These are phyloP conservation scores for Babesia bigemina DNA, from an alignment of 169 alveolate species.

Conservation along the genomic window DNA sequence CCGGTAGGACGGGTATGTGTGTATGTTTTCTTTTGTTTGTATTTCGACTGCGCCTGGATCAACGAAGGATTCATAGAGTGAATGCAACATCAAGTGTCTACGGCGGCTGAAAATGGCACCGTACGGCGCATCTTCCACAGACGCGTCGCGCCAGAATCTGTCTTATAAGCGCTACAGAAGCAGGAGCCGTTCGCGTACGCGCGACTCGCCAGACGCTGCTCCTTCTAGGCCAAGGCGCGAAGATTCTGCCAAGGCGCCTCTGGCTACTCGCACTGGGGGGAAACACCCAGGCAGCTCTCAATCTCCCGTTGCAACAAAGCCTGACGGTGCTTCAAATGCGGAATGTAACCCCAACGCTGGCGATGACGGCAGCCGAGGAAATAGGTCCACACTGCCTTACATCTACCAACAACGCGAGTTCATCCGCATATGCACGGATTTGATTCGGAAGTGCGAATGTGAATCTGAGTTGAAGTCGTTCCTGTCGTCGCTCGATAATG, in stretches of 20 bases:
- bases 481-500: slow-evolving; percentile 38
- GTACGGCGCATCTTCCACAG: too few species aligned
- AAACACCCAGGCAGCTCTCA: neutral
- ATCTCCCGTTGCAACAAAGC: neutral
- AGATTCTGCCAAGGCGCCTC: neutral
- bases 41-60: too few species aligned
- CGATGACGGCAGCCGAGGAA: neutral
- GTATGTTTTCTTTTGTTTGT: too few species aligned
- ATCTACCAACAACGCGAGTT: slow-evolving; percentile 65
- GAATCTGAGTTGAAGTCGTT: slow-evolving; percentile 36
- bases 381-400: slow-evolving; percentile 29
- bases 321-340: neutral
- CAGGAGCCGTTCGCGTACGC: slow-evolving; percentile 3
- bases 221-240: neutral
- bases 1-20: too few species aligned
- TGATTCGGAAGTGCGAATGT: slow-evolving; percentile 50
- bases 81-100: too few species aligned
- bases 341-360: neutral
- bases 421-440: slow-evolving; percentile 53
- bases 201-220: neutral
- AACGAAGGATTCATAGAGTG: too few species aligned
- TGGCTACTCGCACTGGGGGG: neutral
- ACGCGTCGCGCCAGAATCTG: too few species aligned
- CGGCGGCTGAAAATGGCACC: too few species aligned
- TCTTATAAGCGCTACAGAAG: neutral